Conservation (phyloP, 495 filamentous ascomycete species). For the Trichoderma orchidacearum region DNA sequence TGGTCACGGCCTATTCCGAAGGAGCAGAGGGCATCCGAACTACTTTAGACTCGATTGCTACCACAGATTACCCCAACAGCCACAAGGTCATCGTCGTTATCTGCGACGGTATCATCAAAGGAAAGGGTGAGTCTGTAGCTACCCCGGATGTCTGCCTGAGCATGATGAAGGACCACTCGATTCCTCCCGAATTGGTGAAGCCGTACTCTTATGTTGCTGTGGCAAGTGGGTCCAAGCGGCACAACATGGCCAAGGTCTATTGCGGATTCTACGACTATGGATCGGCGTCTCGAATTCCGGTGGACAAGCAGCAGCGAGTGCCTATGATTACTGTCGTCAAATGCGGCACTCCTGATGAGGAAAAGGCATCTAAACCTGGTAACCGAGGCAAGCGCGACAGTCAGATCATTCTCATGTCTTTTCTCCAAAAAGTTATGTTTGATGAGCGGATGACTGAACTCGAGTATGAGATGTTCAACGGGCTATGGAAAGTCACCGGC, state of each 20-base stretch:
- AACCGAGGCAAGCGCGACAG: constrained; percentile 97
- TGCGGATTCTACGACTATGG: constrained; percentile 98
- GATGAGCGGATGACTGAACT: constrained; percentile 99
- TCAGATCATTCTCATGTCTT: constrained; percentile 98
- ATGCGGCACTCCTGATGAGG: constrained; percentile 84
- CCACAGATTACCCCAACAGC: constrained; percentile 97
- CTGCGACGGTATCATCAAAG: constrained; percentile 97
- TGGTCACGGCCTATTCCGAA: constrained; percentile 97
- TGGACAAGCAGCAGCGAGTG: constrained; percentile 91
- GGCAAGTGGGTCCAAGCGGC: constrained; percentile 86
- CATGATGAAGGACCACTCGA: constrained; percentile 89
- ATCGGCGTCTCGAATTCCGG: constrained; percentile 57
- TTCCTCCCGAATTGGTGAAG: constrained; percentile 65
- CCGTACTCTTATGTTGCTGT: constrained; percentile 95
- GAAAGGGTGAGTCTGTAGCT: constrained; percentile 71
- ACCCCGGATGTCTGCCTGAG: constrained; percentile 82
- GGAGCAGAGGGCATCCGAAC: constrained; percentile 85
- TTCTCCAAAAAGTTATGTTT: constrained; percentile 99
- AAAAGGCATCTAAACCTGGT: constrained; percentile 68
- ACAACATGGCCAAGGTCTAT: constrained; percentile 99
- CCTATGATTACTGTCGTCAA: constrained; percentile 98
- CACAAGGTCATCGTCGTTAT: constrained; percentile 94
- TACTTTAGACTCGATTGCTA: constrained; percentile 90
- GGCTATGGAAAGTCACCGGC: constrained; percentile 94
- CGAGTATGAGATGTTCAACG: constrained; percentile 99